Evolutionary conservation across 257 asterid genomes (phyloP), one percentile per base, ranked within the genome.

Genomic region (Solanum bukasovii): DNA sequence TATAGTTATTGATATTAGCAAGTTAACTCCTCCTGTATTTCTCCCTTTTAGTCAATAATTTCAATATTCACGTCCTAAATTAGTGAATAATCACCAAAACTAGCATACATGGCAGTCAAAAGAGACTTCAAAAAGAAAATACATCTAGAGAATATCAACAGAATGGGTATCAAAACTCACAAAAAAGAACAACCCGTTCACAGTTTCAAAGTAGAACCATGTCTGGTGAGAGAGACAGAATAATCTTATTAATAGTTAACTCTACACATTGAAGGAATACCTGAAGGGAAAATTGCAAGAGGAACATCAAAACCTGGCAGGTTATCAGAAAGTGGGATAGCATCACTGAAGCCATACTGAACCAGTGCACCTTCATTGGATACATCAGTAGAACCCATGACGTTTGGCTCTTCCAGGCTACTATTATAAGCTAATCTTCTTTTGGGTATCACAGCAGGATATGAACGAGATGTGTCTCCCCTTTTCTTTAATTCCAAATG

Each of bases 221-320:
- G 63, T 86, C 20, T 31, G 6, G 71, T 23, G 20, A 71, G 59
- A 56, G 65, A 71, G 14, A 85, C 25, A 44, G 25, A 86, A 10
- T 27, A 46, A 71, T 71, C 35, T 70, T 65, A 84, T 42, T 29
- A 52, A 42, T 12, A 56, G 33, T 63, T 29, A 75, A 88, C 83
- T 20, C 73, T 84, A 44, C 68, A 90, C 88, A 88, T 83, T 87
- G 92, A 90, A 23, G 83, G 83, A 74, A 21, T 35, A 74, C 83
- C 83, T 35, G 52, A 35, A 21, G 83, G 83, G 7, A 74, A 29
- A 74, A 37, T 6, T 10, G 52, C 83, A 74, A 74, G 83, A 35
- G 83, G 83, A 74, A 74, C 83, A 74, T 37, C 83, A 74, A 74
- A 35, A 74, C 5, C 83, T 35, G 31, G 83, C 31, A 37, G 83